Evolutionary conservation across 176 grass and related monocot species (phyloP).

Genomic region (Panicum miliaceum): DNA sequence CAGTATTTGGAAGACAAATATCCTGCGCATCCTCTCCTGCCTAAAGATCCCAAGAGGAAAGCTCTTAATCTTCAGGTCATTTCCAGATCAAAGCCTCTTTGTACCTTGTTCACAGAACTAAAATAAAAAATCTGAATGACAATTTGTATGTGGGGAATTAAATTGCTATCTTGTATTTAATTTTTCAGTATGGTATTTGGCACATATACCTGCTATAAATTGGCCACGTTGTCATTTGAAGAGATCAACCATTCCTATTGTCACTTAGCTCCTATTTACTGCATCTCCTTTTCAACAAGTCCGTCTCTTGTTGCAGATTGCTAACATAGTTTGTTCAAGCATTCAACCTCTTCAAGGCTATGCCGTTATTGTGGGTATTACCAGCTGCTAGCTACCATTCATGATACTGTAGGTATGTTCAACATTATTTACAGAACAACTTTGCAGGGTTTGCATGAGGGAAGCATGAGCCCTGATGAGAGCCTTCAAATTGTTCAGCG

Average conservation of each 20-base stretch:
- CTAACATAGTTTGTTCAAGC: conserved; percentile 82
- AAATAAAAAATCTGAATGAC: background rate
- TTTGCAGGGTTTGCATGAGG: conserved; percentile 67
- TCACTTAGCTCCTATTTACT: background rate
- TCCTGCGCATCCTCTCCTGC: conserved; percentile 70
- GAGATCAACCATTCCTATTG: background rate
- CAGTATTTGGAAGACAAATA: conserved; percentile 98
- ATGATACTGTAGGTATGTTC: background rate
- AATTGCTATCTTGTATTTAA: background rate
- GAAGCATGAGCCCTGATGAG: conserved; percentile 54
- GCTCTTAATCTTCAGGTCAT: conserved; percentile 87
- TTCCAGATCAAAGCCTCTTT: conserved; percentile 6
- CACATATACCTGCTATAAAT: conserved; percentile 15
- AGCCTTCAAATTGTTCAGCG: conserved; percentile 56
- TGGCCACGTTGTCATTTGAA: background rate
- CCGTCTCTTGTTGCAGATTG: conserved; percentile 48
- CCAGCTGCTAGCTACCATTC: background rate
- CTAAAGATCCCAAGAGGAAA: conserved; percentile 78
- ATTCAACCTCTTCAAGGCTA: conserved; percentile 84
- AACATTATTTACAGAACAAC: conserved; percentile 28
- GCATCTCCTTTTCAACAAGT: background rate
- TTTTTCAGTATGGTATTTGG: background rate
- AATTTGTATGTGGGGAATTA: background rate
- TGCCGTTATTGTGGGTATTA: conserved; percentile 57
- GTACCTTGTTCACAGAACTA: background rate